Evolutionary conservation across 2,329 filamentous ascomycete species (phyloP).

Genomic region (Fusarium algeriense): DNA sequence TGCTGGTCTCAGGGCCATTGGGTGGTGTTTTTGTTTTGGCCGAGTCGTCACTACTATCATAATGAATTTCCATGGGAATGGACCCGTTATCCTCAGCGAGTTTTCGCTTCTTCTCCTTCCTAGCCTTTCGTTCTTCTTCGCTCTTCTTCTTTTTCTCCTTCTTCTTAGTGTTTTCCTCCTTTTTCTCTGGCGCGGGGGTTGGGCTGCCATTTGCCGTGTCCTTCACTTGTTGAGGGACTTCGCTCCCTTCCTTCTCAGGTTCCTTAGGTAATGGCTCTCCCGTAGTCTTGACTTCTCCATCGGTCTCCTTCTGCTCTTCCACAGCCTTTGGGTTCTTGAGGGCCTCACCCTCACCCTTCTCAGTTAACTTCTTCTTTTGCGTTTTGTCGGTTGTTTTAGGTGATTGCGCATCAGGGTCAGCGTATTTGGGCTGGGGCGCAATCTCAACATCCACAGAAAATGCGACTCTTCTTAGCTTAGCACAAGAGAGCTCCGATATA

Average conservation of each 20-base stretch:
- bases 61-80: constrained; percentile 84
- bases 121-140: constrained; percentile 90
- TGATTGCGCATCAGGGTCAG: constrained; percentile 65
- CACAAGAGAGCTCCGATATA: constrained; percentile 81
- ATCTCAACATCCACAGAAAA: constrained; percentile 99
- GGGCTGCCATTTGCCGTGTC: constrained; percentile 45
- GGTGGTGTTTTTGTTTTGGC: constrained; percentile 41
- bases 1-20: constrained; percentile 37
- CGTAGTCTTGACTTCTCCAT: constrained; percentile 55
- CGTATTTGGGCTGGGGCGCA: constrained; percentile 84
- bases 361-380: constrained; percentile 72
- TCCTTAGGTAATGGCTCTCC: constrained; percentile 57
- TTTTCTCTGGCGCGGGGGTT: constrained; percentile 39
- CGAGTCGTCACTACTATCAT: constrained; percentile 75
- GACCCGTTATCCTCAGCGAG: constrained; percentile 89
- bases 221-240: constrained; percentile 42
- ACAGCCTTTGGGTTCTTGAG: constrained; percentile 74
- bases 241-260: constrained; percentile 53
- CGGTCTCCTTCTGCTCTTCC: constrained; percentile 62
- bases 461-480: constrained; percentile 86
- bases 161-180: constrained; percentile 71
- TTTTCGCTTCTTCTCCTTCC: constrained; percentile 88
- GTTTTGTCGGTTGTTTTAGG: constrained; percentile 59
- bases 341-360: constrained; percentile 80
- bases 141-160: constrained; percentile 97